These are phyloP conservation scores for Amyloporia xantha DNA, from an alignment of 768 basidiomycete genomes.

Conservation along the genomic window DNA sequence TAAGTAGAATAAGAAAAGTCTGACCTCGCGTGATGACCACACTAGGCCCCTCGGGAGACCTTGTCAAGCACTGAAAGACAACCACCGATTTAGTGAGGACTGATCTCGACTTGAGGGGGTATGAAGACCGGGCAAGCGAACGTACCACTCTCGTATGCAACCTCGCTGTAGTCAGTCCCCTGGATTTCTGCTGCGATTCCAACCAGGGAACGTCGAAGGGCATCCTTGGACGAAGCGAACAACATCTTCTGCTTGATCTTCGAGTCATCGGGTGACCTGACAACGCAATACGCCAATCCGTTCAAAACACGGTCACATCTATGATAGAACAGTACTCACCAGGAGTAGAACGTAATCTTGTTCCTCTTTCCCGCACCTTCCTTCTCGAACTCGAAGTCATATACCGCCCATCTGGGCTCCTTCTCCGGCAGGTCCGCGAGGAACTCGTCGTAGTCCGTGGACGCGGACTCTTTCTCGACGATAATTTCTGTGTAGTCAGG, in stretches of 20 bases:
- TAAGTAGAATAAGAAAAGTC: not conserved
- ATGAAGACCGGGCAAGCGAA: not conserved
- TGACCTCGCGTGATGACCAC: not conserved
- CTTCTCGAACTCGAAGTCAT: conserved; percentile 81
- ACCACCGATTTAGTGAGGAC: no score
- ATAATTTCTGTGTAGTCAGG: conserved; percentile 61
- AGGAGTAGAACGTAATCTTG: conserved; percentile 80
- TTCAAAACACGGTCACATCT: not conserved
- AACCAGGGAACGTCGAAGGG: conserved; percentile 61
- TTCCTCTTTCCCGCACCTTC: conserved; percentile 66
- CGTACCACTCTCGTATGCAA: conserved; percentile 62
- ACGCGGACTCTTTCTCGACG: conserved; percentile 56
- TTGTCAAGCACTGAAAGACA: conserved; percentile 21
- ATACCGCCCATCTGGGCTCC: conserved; percentile 85
- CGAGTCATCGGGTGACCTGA: conserved; percentile 81
- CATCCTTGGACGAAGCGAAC: conserved; percentile 82
- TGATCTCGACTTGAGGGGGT: no score
- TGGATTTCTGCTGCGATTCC: conserved; percentile 83
- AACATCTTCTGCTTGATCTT: conserved; percentile 93
- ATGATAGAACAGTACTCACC: conserved; percentile 50
- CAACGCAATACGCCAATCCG: not conserved
- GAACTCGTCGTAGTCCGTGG: conserved; percentile 63
- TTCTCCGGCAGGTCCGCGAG: conserved; percentile 61
- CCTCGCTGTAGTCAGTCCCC: conserved; percentile 71
- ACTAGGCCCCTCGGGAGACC: conserved; percentile 19